Percentiles rank a stretch among this genome's conserved stretches.
Conservation (phyloP, 2,329 filamentous ascomycete species). For the Colletotrichum gloeosporioides region DNA sequence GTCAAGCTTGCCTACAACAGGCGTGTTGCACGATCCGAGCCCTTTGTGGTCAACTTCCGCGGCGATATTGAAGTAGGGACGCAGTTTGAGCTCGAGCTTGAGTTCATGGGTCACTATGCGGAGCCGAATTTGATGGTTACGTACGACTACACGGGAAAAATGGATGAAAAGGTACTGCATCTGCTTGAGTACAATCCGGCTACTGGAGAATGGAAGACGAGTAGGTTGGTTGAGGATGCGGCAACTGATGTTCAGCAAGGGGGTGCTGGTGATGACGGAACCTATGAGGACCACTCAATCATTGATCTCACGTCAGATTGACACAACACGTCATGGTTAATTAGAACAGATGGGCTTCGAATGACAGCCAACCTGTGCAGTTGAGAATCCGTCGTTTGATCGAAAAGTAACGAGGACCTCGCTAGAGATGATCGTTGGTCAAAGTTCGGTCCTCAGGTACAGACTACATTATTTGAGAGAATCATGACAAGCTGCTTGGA, state of each 20-base stretch:
- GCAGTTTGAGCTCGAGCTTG: slow-evolving; percentile 41
- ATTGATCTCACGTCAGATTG: background rate
- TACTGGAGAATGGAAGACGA: slow-evolving; percentile 29
- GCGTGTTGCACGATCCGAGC: slow-evolving; percentile 38
- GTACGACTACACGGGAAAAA: slow-evolving; percentile 21
- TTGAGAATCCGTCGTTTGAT: too few relatives aligned
- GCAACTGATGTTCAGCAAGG: background rate
- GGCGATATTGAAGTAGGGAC: slow-evolving; percentile 26
- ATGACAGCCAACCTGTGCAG: too few relatives aligned
- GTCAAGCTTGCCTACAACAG: slow-evolving; percentile 43
- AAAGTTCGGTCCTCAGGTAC: too few relatives aligned
- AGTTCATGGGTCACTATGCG: slow-evolving; percentile 54
- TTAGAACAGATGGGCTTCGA: too few relatives aligned
- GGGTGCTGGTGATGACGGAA: fast-evolving
- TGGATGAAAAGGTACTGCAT: slow-evolving; percentile 21
- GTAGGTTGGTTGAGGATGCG: background rate
- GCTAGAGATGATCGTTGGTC: too few relatives aligned
- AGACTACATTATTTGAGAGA: too few relatives aligned
- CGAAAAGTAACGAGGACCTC: too few relatives aligned
- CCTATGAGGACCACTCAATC: background rate
- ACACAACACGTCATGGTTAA: background rate
- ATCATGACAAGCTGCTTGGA: too few relatives aligned
- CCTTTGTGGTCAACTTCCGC: slow-evolving; percentile 41
- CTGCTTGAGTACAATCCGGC: slow-evolving; percentile 34
- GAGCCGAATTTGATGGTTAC: slow-evolving; percentile 43